Conservation (phyloP, 345 rosid genomes). For the Hibiscus trionum region DNA sequence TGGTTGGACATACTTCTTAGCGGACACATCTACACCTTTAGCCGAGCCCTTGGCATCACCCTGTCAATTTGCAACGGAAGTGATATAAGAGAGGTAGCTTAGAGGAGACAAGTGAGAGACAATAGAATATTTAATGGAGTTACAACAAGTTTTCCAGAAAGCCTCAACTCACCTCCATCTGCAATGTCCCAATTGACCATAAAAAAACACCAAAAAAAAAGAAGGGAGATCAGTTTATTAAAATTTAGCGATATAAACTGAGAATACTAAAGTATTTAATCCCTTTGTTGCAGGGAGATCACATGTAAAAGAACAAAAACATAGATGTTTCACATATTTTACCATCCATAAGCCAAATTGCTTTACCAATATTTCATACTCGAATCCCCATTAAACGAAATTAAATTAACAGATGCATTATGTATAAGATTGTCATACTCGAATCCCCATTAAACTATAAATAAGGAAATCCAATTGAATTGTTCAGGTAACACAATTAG, state of each 20-base stretch:
- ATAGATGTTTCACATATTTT: not conserved
- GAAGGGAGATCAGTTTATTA: not conserved
- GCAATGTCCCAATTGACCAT: conserved; percentile 20
- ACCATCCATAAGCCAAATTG: not conserved
- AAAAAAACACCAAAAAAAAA: conserved; percentile 7
- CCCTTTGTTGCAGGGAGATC: not conserved
- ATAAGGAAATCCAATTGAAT: not conserved
- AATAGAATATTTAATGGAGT: not conserved
- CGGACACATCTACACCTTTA: conserved; percentile 59
- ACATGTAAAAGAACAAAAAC: not conserved
- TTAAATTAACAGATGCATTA: not conserved
- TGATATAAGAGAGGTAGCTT: not conserved
- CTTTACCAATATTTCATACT: not conserved
- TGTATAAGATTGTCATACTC: not conserved
- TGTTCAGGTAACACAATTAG: not conserved
- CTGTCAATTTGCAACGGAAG: conserved; percentile 25
- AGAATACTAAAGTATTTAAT: not conserved
- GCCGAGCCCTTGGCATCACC: conserved; percentile 79
- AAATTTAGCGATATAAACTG: not conserved
- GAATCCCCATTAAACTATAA: not conserved
- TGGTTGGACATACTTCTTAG: conserved; percentile 41
- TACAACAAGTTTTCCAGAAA: conserved; percentile 2
- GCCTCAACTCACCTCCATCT: conserved; percentile 73
- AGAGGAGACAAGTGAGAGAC: not conserved
- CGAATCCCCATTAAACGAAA: not conserved